Base-by-base conservation (phyloP, 768 basidiomycete genomes). In the Podaxis pistillaris region DNA sequence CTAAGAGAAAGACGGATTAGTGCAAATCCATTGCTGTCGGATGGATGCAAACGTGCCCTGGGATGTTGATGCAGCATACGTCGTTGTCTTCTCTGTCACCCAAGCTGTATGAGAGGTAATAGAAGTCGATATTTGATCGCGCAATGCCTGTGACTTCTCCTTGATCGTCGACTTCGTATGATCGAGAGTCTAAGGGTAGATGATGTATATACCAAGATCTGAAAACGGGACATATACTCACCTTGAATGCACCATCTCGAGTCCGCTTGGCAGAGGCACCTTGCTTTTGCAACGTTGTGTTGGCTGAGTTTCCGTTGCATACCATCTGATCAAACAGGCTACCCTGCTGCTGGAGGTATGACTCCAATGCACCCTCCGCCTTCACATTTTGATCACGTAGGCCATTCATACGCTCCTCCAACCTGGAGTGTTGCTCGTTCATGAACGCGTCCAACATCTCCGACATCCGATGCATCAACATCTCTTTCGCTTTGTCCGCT, bases 401-500 rank as follows among this genome's bases (percentile, higher is more conserved):
- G 46, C 74, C 70, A 1, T 75, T 76, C 56, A 92, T 78, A 1
- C 85, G 82, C 28, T 85, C 83, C 44, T 82, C 80, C 57, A 94
- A 75, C 19, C 84, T 84, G 15, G 80, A 77, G 69, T 95, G 89
- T 30, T 91, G 84, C 52, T 87, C 82, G 47, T 82, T 74, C 33
- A 87, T 81, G 72, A 90, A 96, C 28, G 84, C 87, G 11, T 83
- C 86, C 1, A 97, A 75, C 66, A 95, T 78, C 3, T 79, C 78
- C 0, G 91, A 89, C 55, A 96, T 81, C 41, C 87, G 88, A 46
- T 88, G 82, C n/a, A 95, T 73, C 12, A 96, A 72, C 44, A 91
- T 89, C 46, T 87, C 86, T 63, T 86, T 89, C 1, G 90, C 84
- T 54, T 81, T 83, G 26, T 88, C 85, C 0, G 89, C 83, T 63